These are phyloP conservation scores for Ascoidea tarda DNA, from an alignment of 805 yeast genomes.

Conservation along the genomic window DNA sequence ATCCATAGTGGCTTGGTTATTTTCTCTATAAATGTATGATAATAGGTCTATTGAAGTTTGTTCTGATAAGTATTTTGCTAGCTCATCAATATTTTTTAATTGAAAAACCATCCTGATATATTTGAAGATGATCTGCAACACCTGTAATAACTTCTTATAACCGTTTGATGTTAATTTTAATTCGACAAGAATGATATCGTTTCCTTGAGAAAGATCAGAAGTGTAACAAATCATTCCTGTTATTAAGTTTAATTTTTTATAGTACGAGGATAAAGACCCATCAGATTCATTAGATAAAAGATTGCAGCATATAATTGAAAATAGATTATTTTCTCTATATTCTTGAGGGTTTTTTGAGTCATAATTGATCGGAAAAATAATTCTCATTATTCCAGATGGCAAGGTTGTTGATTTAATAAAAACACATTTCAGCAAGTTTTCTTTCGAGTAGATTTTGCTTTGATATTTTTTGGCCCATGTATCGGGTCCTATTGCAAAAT, in stretches of 20 bases:
- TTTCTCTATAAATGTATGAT: constrained; percentile 29
- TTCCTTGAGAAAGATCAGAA: constrained; percentile 22
- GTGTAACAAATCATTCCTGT: constrained; percentile 26
- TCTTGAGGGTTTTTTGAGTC: constrained; percentile 5
- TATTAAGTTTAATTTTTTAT: constrained; percentile 21
- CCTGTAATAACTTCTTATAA: constrained; percentile 17
- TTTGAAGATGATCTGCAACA: constrained; percentile 22
- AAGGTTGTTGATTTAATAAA: constrained; percentile 22
- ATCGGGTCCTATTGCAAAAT: constrained; percentile 10
- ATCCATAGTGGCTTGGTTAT: constrained; percentile 25
- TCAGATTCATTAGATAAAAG: constrained; percentile 49
- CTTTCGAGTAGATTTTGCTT: constrained; percentile 14
- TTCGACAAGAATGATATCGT: constrained; percentile 34
- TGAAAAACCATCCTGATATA: constrained; percentile 11
- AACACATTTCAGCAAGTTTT: constrained; percentile 17
- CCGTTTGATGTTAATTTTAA: constrained; percentile 35
- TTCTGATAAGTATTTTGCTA: constrained; percentile 32
- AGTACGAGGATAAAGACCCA: constrained; percentile 29
- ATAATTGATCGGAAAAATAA: constrained; percentile 28
- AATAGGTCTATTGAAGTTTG: constrained; percentile 30
- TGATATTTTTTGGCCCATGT: constrained; percentile 8
- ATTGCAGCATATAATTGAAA: constrained; percentile 35
- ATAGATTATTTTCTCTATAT: constrained; percentile 15
- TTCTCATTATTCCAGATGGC: constrained; percentile 22
- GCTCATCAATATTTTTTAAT: constrained; percentile 9